Base-by-base conservation (phyloP, 2,329 filamentous ascomycete genomes). In the Escovopsis sp. region DNA sequence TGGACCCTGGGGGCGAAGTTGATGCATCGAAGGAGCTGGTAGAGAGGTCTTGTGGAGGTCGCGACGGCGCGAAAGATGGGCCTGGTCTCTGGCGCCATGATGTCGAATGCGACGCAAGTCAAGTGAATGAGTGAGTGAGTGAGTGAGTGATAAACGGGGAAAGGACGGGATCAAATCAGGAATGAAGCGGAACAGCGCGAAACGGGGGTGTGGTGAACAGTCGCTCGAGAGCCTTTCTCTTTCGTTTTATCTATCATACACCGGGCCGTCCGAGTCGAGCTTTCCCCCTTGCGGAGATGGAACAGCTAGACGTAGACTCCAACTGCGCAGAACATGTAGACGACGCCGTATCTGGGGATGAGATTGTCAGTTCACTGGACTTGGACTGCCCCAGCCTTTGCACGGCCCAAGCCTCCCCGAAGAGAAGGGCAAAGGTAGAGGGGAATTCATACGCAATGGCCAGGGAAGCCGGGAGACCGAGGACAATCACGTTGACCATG, bases 241-340 rank as follows among this genome's bases (percentile, higher is more conserved):
- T 53, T 48, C 54, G 47, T 51, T 55, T 51, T 54, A 55, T 57
- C 57, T 63, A 63, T 50, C 58, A 48, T 62, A 62, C 58, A 62
- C 47, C 48, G 50, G 49, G 51, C 46, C 50, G 50, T 48, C 51
- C 27, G 20, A 20, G 48, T 40, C 43, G 45, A 50, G 50, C 51
- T 41, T n/a, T n/a, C n/a, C n/a, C 52, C 50, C 48, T 46, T 48
- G 40, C 51, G 56, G 59, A 58, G 46, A 49, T 45, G 54, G 61
- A 66, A 64, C 68, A 66, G 76, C 61, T 70, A 98, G 62, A 98
- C 86, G 79, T 98, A 96, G 58, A 98, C 91, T 61, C 91, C 91
- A 60, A 91, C 91, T 46, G 88, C 91, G 66, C 91, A 98, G 66
- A 98, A 96, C 82, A 95, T 94, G 67, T 91, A 95, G 37, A 98